Conservation (phyloP, 73 alveolate genomes). For the Tetrahymena elliotti region DNA sequence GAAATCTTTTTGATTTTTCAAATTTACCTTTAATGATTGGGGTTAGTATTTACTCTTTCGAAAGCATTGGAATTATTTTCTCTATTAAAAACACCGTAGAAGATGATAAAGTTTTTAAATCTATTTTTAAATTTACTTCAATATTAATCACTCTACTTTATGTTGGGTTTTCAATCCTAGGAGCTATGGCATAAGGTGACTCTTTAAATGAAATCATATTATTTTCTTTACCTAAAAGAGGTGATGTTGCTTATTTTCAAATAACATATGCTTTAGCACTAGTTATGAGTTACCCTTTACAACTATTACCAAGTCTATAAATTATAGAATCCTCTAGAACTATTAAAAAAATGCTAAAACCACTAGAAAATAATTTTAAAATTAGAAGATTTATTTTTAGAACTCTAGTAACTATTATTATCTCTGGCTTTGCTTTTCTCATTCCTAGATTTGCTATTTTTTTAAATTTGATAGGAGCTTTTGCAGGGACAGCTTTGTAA, state of each 20-base stretch:
- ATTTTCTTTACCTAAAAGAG: constrained; percentile 19
- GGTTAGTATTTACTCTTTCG: constrained; percentile 28
- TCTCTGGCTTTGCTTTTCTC: neutral
- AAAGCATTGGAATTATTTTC: constrained; percentile 14
- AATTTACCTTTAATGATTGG: constrained; percentile 35
- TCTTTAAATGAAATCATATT: constrained; percentile 12
- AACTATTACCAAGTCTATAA: constrained; percentile 20
- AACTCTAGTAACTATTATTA: neutral
- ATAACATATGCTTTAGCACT: constrained; percentile 30
- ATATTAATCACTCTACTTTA: neutral
- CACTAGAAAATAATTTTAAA: neutral
- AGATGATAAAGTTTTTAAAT: neutral
- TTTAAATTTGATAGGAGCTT: neutral
- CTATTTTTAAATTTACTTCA: neutral
- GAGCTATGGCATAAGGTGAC: constrained; percentile 28
- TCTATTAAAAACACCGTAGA: constrained; percentile 9
- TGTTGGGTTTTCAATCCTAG: constrained; percentile 5
- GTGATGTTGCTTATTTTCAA: constrained; percentile 16
- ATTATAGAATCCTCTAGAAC: constrained; percentile 8
- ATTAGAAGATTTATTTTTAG: neutral
- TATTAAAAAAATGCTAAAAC: neutral
- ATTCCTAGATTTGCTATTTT: neutral
- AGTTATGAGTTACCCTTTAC: constrained; percentile 12
- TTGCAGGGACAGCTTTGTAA: neutral
- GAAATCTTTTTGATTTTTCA: neutral